Evolutionary conservation across 768 basidiomycete genomes (phyloP), one percentile per base, ranked within the genome.

Genomic region (Albatrellus ellisii): DNA sequence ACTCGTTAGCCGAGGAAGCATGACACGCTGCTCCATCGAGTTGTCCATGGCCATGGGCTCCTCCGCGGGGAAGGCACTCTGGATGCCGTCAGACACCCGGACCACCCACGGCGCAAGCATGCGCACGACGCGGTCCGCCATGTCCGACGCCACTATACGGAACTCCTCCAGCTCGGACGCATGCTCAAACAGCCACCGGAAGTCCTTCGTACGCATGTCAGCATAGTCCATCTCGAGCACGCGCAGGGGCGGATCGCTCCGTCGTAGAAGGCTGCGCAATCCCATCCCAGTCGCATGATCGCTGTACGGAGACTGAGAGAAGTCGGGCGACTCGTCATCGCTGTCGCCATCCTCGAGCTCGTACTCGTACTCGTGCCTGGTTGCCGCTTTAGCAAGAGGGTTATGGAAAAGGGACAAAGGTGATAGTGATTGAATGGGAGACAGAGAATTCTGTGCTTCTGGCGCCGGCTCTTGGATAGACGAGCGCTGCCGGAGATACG

Each of bases 171-270:
- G 61, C 26, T 56, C 45, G 0, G 56, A 54, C 10, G 82, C 60
- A 27, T 67, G 63, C 43, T 75, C 71, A 48, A 86, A 86, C 36
- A 75, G 62, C 61, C 75, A 82, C 24, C 52, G 55, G 54, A 87
- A 87, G 54, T 87, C 84, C 60, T 84, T 86, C 25, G 82, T 86
- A 34, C 82, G 77, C 74, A 84, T 77, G 59, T 86, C 84, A 41
- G 79, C 77, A 50, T 77, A 80, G 52, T 86, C 77, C 83, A 87
- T 86, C 54, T 79, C 71, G 18, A 86, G 69, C 25, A 75, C 57
- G 36, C 66, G 66, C 29, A 87, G 60, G 11, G 79, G 79, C 2
- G 84, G 84, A 37, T 62, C 62, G 43, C 69, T 77, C 8, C 78
- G 72, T 7, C 59, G 53, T 25, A 85, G 67, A 42, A 87, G 69